Evolutionary conservation across 2,329 filamentous ascomycete genomes (phyloP), one percentile per base, ranked within the genome.

Genomic region (Pseudomassariella vexata): DNA sequence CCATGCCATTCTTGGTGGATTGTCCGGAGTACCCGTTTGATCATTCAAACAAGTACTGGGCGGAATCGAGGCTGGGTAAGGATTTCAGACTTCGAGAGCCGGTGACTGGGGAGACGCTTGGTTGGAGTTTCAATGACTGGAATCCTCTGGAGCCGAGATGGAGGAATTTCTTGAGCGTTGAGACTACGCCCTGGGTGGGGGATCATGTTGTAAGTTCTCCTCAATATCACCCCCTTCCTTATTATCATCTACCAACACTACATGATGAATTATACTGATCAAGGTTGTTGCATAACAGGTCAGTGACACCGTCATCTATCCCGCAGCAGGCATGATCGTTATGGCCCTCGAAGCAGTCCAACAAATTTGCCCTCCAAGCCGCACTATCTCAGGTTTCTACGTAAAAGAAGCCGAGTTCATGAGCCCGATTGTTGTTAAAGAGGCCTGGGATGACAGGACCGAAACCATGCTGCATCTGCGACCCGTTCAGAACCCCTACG

Each of bases 151-250:
- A 49, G 3, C 53, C 55, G 3, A 36, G 44, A 7, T 73, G 70
- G 70, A 55, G 67, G 11, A 65, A 66, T 28, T 49, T 66, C 12
- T 49, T 70, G 8, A 53, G 56, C 1, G 32, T 62, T 0, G 49
- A 59, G 8, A 56, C 62, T 4, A 49, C 53, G 2, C 62, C 63
- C 0, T 73, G 70, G 70, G 40, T 71, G 5, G 46, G 48, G 1
- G 63, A 72, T 34, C 67, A 73, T 32, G 47, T 60, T 30, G 54
- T 70, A 18, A 56, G 40, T 39, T n/a, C n/a, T n/a, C n/a, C n/a
- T n/a, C n/a, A n/a, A n/a, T n/a, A n/a, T n/a, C n/a, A n/a, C n/a
- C 3, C 12, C 7, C 17, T 9, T 25, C 2, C 27, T 16, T 25
- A 12, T 12, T 12, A 7, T 9, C 12, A n/a, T n/a, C n/a, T n/a